Evolutionary conservation across 345 rosid genomes (phyloP).

Genomic region (Pistacia vera): DNA sequence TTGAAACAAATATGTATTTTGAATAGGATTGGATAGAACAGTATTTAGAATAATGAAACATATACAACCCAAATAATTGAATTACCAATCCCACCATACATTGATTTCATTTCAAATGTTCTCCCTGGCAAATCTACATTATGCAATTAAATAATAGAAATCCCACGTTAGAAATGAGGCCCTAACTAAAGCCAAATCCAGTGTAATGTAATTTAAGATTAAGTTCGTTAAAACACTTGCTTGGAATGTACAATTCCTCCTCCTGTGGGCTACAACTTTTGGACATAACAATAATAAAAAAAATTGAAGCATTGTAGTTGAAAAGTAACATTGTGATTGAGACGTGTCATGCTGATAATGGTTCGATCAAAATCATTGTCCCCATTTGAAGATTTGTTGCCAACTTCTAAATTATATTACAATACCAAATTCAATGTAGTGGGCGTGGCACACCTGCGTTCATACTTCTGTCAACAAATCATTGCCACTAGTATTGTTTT

Average conservation of each 20-base stretch:
- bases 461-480: constrained; percentile 11
- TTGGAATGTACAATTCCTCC: background rate
- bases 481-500: constrained; percentile 8
- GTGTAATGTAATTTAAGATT: too few species aligned
- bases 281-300: background rate
- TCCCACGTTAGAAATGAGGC: too few species aligned
- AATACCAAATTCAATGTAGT: background rate
- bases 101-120: too few species aligned
- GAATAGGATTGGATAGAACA: too few species aligned
- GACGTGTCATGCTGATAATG: constrained; percentile 1
- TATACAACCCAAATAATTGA: too few species aligned
- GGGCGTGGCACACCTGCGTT: constrained; percentile 21
- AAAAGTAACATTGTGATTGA: background rate
- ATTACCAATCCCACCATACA: too few species aligned
- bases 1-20: too few species aligned
- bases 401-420: background rate
- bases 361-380: background rate
- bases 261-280: constrained; percentile 2
- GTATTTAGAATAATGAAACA: too few species aligned
- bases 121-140: too few species aligned
- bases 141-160: too few species aligned
- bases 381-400: constrained; percentile 1
- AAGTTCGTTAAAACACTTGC: too few species aligned
- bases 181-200: too few species aligned
- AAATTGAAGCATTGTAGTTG: background rate